phyloP scores from a whole-genome alignment of 2,329 filamentous ascomycete genomes.

The Alternaria dauci region DNA sequence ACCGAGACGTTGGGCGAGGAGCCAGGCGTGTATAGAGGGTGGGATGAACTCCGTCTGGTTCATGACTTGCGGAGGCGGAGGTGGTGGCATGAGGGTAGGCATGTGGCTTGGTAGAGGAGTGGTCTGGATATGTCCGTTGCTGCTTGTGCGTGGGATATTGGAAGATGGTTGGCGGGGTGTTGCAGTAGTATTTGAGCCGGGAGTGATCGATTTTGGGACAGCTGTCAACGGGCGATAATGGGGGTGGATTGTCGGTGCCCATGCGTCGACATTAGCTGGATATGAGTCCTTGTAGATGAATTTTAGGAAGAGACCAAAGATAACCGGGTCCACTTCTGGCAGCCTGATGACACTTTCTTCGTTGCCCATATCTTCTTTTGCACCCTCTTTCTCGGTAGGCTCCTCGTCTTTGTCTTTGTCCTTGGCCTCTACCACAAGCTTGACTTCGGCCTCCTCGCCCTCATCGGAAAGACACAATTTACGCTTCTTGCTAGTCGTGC shows the following conservation, averaged over 20 bases:
- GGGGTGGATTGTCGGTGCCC: background rate
- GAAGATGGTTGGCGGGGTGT: background rate
- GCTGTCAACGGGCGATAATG: background rate
- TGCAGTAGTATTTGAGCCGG: background rate
- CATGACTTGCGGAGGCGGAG: background rate
- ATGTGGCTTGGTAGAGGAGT: background rate
- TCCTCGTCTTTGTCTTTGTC: background rate
- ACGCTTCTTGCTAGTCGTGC: conserved; percentile 18
- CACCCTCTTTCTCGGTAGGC: background rate
- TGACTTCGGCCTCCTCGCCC: background rate
- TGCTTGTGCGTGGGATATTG: too few species aligned
- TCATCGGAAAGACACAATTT: conserved; percentile 6
- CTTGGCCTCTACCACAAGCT: background rate
- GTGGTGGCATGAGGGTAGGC: background rate
- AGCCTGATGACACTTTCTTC: conserved; percentile 5
- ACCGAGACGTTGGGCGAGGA: conserved; percentile 24
- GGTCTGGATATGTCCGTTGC: background rate
- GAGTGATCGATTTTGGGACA: background rate
- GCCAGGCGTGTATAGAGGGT: conserved; percentile 25
- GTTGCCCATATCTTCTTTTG: background rate
- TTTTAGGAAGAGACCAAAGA: conserved; percentile 34
- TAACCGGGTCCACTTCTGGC: conserved; percentile 13
- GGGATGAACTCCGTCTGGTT: conserved; percentile 1
- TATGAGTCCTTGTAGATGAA: conserved; percentile 33
- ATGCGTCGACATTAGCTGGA: conserved; percentile 16